Evolutionary conservation across 208 protist genomes (phyloP).

Genomic region (Trypanosoma avium): DNA sequence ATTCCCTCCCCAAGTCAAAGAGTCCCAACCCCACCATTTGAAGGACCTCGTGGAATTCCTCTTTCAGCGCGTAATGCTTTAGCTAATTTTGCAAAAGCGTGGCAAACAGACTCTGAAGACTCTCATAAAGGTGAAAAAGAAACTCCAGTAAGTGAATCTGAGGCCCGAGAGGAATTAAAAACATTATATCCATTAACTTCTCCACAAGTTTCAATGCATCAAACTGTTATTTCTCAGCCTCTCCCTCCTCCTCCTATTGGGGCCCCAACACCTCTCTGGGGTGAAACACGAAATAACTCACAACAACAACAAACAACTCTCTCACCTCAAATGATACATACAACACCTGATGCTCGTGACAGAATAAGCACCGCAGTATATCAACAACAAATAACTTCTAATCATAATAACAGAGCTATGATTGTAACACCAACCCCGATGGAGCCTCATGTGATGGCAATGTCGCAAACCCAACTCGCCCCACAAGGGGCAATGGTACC

Average conservation of each 20-base stretch:
- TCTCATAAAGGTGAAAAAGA: background rate
- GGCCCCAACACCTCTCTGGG: too few relatives aligned
- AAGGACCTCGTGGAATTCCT: slow-evolving; percentile 10
- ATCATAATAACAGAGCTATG: too few relatives aligned
- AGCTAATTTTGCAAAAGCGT: slow-evolving; percentile 26
- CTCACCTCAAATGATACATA: too few relatives aligned
- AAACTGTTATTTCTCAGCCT: too few relatives aligned
- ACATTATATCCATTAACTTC: too few relatives aligned
- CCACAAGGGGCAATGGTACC: slow-evolving; percentile 21
- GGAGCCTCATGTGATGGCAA: background rate
- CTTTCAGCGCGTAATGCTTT: slow-evolving; percentile 8
- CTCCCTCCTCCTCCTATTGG: too few relatives aligned
- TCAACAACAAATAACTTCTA: background rate
- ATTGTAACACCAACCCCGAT: background rate
- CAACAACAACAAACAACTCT: background rate
- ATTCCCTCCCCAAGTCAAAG: background rate
- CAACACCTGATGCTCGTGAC: background rate
- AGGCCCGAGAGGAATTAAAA: too few relatives aligned
- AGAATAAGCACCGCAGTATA: background rate
- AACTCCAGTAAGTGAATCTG: background rate
- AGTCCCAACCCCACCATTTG: background rate
- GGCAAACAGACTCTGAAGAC: background rate
- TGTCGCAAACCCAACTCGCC: background rate
- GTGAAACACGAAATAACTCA: too few relatives aligned
- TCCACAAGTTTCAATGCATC: too few relatives aligned